A percentile compares a stretch with the other conserved stretches of the same genome.
These are phyloP conservation scores for Russula griseocarnosa DNA, from an alignment of 768 basidiomycete genomes.

Conservation along the genomic window DNA sequence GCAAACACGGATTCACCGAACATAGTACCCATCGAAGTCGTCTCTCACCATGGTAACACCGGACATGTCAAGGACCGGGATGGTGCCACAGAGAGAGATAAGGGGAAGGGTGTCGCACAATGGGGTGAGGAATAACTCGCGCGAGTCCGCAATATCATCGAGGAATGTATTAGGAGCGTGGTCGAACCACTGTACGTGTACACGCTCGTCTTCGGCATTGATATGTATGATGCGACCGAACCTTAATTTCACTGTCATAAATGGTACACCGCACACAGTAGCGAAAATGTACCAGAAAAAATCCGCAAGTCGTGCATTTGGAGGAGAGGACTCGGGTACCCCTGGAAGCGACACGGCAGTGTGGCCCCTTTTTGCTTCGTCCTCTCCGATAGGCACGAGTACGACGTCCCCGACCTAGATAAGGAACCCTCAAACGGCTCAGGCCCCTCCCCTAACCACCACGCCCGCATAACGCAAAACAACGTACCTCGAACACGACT, in stretches of 20 bases:
- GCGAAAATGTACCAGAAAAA: constrained; percentile 56
- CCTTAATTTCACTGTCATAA: constrained; percentile 39
- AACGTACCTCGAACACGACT: constrained; percentile 13
- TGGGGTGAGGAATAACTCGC: constrained; percentile 61
- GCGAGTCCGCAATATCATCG: constrained; percentile 54
- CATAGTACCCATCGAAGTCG: constrained; percentile 23
- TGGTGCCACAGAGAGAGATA: constrained; percentile 45
- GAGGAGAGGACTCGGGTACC: constrained; percentile 36
- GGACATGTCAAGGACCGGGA: constrained; percentile 37
- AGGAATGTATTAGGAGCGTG: constrained; percentile 63
- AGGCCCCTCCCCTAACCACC: not conserved
- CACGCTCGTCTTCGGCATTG: constrained; percentile 39
- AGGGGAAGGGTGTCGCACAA: constrained; percentile 47
- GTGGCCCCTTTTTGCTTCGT: constrained; percentile 33
- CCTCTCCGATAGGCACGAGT: constrained; percentile 44
- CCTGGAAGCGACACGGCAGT: constrained; percentile 37
- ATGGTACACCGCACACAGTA: no score
- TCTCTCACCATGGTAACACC: not conserved
- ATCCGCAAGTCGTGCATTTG: constrained; percentile 44
- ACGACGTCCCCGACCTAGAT: constrained; percentile 63
- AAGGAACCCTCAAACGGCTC: constrained; percentile 20
- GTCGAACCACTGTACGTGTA: constrained; percentile 73
- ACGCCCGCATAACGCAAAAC: not conserved
- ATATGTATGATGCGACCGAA: constrained; percentile 63
- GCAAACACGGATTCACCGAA: constrained; percentile 6